Evolutionary conservation across 441 rosid genomes (phyloP).

Genomic region (Arabidopsis lyrata): DNA sequence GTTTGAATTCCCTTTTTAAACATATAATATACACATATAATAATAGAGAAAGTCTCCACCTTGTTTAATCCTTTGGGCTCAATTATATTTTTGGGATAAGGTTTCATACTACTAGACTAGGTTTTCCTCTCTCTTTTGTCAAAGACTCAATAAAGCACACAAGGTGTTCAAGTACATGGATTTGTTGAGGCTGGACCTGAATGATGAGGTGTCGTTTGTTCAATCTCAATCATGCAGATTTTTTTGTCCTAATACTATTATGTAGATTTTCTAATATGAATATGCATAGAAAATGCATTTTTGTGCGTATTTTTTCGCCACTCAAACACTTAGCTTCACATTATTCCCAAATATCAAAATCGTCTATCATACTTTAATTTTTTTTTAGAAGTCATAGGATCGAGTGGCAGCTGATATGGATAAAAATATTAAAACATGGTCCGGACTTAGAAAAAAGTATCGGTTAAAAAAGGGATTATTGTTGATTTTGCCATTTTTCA

Average conservation of each 20-base stretch:
- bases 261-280: not conserved
- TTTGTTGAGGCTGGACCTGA: not conserved
- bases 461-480: too few relatives aligned
- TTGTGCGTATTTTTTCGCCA: not conserved
- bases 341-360: not conserved
- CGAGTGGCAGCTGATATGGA: too few relatives aligned
- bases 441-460: too few relatives aligned
- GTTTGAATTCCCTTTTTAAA: conserved; percentile 1
- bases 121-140: not conserved
- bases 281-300: too few relatives aligned
- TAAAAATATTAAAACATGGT: too few relatives aligned
- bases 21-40: conserved; percentile 25
- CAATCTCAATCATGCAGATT: not conserved
- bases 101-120: not conserved
- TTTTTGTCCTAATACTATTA: not conserved
- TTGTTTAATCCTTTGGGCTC: conserved; percentile 3
- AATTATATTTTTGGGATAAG: conserved; percentile 4
- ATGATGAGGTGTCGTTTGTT: not conserved
- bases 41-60: conserved; percentile 19
- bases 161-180: not conserved
- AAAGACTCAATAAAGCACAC: not conserved
- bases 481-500: too few relatives aligned
- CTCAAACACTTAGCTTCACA: not conserved
- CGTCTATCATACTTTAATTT: not conserved
- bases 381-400: too few relatives aligned